Percentiles rank a stretch among this genome's conserved stretches.
Conservation (phyloP, 176 grass and related monocot species). For the Puya raimondii region DNA sequence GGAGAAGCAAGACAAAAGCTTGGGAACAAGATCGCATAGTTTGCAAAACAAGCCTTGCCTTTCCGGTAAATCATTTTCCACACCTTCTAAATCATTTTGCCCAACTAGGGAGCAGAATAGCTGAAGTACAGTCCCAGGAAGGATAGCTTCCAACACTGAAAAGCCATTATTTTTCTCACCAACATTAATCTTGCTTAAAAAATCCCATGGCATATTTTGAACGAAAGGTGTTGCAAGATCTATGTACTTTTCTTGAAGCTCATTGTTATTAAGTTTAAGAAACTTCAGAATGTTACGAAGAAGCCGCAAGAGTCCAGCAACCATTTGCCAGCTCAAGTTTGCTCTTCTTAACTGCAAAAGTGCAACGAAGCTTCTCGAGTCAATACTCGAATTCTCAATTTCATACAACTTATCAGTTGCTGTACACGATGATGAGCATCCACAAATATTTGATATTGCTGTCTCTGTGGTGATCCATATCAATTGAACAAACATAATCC, state of each 20-base stretch:
- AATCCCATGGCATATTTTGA: slow-evolving; percentile 45
- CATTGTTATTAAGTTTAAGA: slow-evolving; percentile 40
- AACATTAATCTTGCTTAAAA: slow-evolving; percentile 27
- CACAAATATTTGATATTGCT: slow-evolving; percentile 24
- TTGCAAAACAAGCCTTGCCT: slow-evolving; percentile 33
- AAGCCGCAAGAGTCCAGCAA: slow-evolving; percentile 47
- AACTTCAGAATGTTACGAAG: slow-evolving; percentile 60
- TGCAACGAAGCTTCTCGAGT: slow-evolving; percentile 37
- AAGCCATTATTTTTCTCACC: slow-evolving; percentile 16
- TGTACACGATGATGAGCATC: slow-evolving; percentile 18
- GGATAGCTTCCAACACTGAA: slow-evolving; percentile 21
- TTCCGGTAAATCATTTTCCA: slow-evolving; percentile 16
- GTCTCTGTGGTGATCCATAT: slow-evolving; percentile 40
- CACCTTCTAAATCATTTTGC: slow-evolving; percentile 34
- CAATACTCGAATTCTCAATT: slow-evolving; percentile 18
- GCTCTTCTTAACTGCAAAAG: slow-evolving; percentile 28
- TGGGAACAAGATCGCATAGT: slow-evolving; percentile 45
- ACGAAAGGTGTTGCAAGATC: slow-evolving; percentile 43
- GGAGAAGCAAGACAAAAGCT: slow-evolving; percentile 35
- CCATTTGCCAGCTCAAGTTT: slow-evolving; percentile 26
- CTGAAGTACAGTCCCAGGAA: slow-evolving; percentile 62
- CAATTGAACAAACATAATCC: slow-evolving; percentile 57
- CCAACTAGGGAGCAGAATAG: slow-evolving; percentile 68
- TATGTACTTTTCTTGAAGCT: slow-evolving; percentile 44
- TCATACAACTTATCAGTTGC: slow-evolving; percentile 9